Base-by-base conservation (phyloP, 805 yeast species). In the Metschnikowia santaceciliae region DNA sequence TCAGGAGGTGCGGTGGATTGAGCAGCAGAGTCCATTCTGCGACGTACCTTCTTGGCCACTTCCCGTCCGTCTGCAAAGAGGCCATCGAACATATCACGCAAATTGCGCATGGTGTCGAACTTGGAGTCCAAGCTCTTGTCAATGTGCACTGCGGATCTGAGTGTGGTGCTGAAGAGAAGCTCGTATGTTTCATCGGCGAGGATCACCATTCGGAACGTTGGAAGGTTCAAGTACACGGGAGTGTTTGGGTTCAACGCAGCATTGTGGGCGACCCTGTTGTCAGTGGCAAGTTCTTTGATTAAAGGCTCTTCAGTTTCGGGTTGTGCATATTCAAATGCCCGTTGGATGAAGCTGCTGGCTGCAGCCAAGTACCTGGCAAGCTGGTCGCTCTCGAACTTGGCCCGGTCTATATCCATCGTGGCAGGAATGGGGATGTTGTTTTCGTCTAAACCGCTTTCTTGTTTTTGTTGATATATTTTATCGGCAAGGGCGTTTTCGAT, bases 151-250 rank as follows among this genome's bases (percentile, higher is more conserved):
- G 92, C 79, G n/a, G 74, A 66, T 50, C 86, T 77, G 33, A 90
- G 71, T 0, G 90, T 85, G 23, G 75, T 72, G 13, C 88, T 76
- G 69, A 94, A 94, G 54, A 92, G 82, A 38, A 86, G 73, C 66
- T 94, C 98, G 58, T 90, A 86, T 0, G 97, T 88, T 61, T 90
- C 98, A 65, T 91, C 97, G 0, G 98, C 97, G 5, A 92, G 72
- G 5, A 94, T 72, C 1, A 94, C 95, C 99, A 92, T 92, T 54
- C 98, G 75, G 70, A 92, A 92, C 0, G 96, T 90, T 0, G 98
- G 89, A 15, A 90, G 71, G 48, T 86, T 88, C 47, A 91, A 76
- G 51, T 72, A 81, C 8, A 85, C 82, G 1, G 96, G 96, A 32
- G 84, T 80, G 32, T 79, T 76, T 3, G 96, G 96, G 62, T 90